Evolutionary conservation across 192 early-diverging fungal genomes (phyloP).

Genomic region (Podila verticillata): DNA sequence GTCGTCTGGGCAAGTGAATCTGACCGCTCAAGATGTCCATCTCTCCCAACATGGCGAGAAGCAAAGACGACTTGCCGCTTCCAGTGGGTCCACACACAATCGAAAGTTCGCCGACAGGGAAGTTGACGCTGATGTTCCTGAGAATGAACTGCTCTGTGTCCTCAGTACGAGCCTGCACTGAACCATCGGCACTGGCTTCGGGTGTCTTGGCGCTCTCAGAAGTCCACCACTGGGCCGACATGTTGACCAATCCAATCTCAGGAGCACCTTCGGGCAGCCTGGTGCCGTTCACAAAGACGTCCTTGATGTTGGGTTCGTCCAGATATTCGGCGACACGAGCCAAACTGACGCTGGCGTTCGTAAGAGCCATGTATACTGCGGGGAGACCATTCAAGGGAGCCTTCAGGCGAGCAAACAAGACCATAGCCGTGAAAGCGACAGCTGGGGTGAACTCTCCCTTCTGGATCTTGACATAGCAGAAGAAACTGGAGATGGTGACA

Average conservation of each 20-base stretch:
- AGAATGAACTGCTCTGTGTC: constrained; percentile 59
- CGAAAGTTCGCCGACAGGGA: constrained; percentile 70
- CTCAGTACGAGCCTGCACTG: constrained; percentile 11
- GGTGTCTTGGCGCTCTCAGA: constrained; percentile 49
- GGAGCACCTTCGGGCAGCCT: constrained; percentile 14
- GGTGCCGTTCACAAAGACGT: constrained; percentile 40
- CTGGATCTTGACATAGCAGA: constrained; percentile 64
- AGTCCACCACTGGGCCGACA: constrained; percentile 52
- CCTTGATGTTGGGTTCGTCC: constrained; percentile 62
- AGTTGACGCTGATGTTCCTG: constrained; percentile 62
- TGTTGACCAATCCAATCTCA: constrained; percentile 49
- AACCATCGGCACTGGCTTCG: background rate
- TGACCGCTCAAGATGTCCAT: constrained; percentile 61
- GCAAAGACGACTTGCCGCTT: constrained; percentile 78
- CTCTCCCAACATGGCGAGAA: constrained; percentile 80
- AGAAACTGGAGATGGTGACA: constrained; percentile 67
- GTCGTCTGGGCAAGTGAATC: constrained; percentile 42
- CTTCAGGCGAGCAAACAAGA: constrained; percentile 67
- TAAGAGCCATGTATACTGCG: constrained; percentile 52
- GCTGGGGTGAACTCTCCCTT: constrained; percentile 69
- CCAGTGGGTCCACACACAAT: constrained; percentile 83
- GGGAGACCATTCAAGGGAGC: constrained; percentile 59
- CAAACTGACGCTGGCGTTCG: constrained; percentile 57
- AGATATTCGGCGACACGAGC: constrained; percentile 56
- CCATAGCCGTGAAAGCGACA: constrained; percentile 77